Conservation (phyloP, 768 basidiomycete species). For the Tremella yokohamensis region DNA sequence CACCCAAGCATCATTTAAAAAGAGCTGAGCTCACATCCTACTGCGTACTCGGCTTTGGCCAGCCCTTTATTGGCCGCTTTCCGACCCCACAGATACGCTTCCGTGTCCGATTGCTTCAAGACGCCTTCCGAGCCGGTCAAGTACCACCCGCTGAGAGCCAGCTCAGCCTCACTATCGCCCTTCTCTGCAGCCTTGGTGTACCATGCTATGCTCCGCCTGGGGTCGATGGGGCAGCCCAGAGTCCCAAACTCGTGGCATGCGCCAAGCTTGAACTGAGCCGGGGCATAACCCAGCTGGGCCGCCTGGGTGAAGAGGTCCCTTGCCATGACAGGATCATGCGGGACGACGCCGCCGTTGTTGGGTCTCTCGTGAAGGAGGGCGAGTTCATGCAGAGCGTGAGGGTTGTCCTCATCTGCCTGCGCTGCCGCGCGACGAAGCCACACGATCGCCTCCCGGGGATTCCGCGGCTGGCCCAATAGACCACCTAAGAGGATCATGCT, state of each 20-base stretch:
- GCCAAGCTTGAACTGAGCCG: slow-evolving; percentile 91
- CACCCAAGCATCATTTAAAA: not conserved
- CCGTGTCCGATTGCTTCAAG: slow-evolving; percentile 93
- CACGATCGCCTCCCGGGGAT: slow-evolving; percentile 83
- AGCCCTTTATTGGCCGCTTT: slow-evolving; percentile 94
- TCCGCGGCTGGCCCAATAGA: slow-evolving; percentile 72
- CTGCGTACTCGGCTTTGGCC: slow-evolving; percentile 96
- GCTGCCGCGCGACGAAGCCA: slow-evolving; percentile 94
- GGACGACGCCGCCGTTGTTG: slow-evolving; percentile 61
- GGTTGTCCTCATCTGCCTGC: slow-evolving; percentile 97
- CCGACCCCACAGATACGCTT: slow-evolving; percentile 98
- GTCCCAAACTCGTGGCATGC: slow-evolving; percentile 91
- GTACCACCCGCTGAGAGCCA: slow-evolving; percentile 97
- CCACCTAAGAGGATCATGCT: slow-evolving; percentile 94
- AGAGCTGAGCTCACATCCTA: slow-evolving; percentile 58
- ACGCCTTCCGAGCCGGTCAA: slow-evolving; percentile 78
- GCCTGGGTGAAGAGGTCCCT: slow-evolving; percentile 83
- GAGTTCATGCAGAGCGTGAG: slow-evolving; percentile 95
- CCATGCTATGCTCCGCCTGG: slow-evolving; percentile 92
- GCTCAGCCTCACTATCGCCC: slow-evolving; percentile 88
- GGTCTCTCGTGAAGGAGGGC: slow-evolving; percentile 55
- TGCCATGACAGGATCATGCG: slow-evolving; percentile 75
- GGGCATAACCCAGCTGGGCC: slow-evolving; percentile 87
- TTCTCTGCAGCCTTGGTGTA: slow-evolving; percentile 98
- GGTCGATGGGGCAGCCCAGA: slow-evolving; percentile 85